Evolutionary conservation across 352 stramenopile species (phyloP).

Genomic region (Globisporangium camurandrum): DNA sequence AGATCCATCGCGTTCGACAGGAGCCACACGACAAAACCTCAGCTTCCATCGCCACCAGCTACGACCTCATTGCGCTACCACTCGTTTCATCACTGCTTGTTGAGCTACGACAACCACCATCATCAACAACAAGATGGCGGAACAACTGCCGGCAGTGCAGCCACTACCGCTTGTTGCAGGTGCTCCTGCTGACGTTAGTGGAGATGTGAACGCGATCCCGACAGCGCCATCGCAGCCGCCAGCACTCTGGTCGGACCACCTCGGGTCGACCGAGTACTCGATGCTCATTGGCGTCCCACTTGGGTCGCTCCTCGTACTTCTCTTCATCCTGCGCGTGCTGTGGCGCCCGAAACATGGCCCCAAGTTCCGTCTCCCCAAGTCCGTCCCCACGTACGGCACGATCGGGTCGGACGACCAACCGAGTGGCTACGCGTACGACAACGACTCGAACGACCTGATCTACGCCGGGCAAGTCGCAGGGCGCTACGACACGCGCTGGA

Average conservation of each 20-base stretch:
- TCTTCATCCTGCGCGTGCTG: constrained; percentile 62
- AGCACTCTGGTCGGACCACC: constrained; percentile 51
- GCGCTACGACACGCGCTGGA: constrained; percentile 80
- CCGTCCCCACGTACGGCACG: constrained; percentile 74
- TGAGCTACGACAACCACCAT: too few relatives aligned
- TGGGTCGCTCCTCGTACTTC: constrained; percentile 40
- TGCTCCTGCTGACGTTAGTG: too few relatives aligned
- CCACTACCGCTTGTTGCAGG: too few relatives aligned
- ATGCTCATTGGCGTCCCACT: constrained; percentile 60
- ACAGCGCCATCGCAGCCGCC: constrained; percentile 8
- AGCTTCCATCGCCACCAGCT: neutral
- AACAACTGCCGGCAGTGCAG: too few relatives aligned
- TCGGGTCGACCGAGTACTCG: constrained; percentile 48
- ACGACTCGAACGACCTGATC: constrained; percentile 76
- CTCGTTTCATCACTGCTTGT: too few relatives aligned
- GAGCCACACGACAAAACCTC: too few relatives aligned
- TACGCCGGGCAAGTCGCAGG: constrained; percentile 73
- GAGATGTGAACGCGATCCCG: constrained; percentile 1
- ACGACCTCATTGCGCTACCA: too few relatives aligned
- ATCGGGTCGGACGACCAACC: constrained; percentile 45
- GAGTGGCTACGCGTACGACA: constrained; percentile 65
- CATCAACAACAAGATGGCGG: too few relatives aligned
- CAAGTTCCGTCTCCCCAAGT: constrained; percentile 76
- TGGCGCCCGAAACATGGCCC: constrained; percentile 63
- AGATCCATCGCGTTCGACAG: too few relatives aligned